Conservation (phyloP, 352 stramenopile species). For the Phytophthora tubulina region DNA sequence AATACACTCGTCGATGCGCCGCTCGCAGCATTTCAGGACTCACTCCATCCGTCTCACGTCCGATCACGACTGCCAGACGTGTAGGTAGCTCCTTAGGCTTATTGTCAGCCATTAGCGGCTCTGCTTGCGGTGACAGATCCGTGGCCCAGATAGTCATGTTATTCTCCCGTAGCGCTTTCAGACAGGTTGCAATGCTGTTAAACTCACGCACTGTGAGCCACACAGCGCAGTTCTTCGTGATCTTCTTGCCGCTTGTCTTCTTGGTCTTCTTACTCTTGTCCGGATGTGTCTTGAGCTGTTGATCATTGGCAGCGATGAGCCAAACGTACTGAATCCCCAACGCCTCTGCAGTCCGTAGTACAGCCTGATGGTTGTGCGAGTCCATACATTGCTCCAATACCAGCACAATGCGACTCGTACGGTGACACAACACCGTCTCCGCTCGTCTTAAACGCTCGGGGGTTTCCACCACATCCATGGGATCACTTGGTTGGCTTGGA, state of each 20-base stretch:
- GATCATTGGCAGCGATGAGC: constrained; percentile 72
- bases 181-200: constrained; percentile 81
- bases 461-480: constrained; percentile 31
- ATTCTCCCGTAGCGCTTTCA: constrained; percentile 67
- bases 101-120: constrained; percentile 47
- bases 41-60: constrained; percentile 93
- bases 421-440: constrained; percentile 71
- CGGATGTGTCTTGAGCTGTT: constrained; percentile 73
- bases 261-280: constrained; percentile 35
- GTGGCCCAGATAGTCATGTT: constrained; percentile 92
- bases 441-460: constrained; percentile 73
- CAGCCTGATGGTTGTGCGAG: constrained; percentile 90
- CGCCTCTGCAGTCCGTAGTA: constrained; percentile 93
- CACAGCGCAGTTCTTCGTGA: constrained; percentile 78
- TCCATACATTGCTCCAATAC: constrained; percentile 87
- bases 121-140: constrained; percentile 84
- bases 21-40: constrained; percentile 89
- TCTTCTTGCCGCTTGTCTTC: constrained; percentile 73
- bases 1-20: constrained; percentile 92
- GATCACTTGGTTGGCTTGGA: constrained; percentile 11
- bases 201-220: constrained; percentile 93
- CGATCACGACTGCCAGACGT: constrained; percentile 94
- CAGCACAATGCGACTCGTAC: constrained; percentile 74
- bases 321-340: constrained; percentile 95
- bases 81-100: constrained; percentile 77